These are phyloP conservation scores for Alternaria sp. DNA, from an alignment of 2,329 filamentous ascomycete genomes.

Conservation along the genomic window DNA sequence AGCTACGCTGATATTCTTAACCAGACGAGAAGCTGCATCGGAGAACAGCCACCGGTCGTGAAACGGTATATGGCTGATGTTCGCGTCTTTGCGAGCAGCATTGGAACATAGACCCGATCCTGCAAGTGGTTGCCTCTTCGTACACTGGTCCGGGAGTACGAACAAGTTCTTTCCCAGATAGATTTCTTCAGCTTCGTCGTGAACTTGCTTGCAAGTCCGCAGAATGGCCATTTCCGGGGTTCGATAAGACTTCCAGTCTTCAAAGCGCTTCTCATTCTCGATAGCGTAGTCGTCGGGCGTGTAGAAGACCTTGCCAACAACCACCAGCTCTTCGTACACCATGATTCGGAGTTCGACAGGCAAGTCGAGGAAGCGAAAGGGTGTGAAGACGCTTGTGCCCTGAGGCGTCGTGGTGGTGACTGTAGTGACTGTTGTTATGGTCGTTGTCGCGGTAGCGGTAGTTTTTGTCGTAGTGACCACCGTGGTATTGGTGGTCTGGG, in stretches of 20 bases:
- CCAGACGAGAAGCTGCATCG: background rate
- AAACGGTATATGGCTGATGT: background rate
- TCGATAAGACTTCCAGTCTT: background rate
- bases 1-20: background rate
- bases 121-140: background rate
- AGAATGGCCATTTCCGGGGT: background rate
- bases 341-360: background rate
- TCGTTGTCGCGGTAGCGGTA: too few relatives aligned
- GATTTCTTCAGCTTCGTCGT: background rate
- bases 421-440: background rate
- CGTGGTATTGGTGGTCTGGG: too few relatives aligned
- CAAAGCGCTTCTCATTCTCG: background rate
- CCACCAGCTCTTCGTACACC: background rate
- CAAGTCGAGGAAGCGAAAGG: background rate
- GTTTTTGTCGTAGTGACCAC: too few relatives aligned
- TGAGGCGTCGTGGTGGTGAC: background rate
- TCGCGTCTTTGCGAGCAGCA: too few relatives aligned
- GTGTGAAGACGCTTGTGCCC: background rate
- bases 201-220: background rate
- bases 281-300: background rate
- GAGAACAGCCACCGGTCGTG: background rate
- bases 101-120: background rate
- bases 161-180: background rate
- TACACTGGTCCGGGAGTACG: background rate
- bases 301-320: background rate